Conservation (phyloP, 176 grass and related monocot species). For the Saccharum spontaneum region DNA sequence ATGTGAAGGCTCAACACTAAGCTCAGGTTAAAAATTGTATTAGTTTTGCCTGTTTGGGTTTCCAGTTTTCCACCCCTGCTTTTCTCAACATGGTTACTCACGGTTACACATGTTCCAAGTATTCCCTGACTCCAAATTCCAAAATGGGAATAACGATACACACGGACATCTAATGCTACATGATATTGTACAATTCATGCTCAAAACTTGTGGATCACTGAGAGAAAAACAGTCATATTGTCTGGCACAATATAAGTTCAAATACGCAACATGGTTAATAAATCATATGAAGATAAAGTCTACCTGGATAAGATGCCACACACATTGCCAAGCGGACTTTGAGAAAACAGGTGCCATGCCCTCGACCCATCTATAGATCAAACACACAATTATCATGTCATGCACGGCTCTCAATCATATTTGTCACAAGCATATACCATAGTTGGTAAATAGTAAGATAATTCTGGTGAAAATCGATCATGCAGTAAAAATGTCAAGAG, state of each 20-base stretch:
- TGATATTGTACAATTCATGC: slow-evolving; percentile 13
- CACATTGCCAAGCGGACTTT: slow-evolving; percentile 84
- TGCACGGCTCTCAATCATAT: slow-evolving; percentile 8
- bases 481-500: neutral
- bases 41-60: slow-evolving; percentile 2
- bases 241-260: neutral
- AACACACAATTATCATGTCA: slow-evolving; percentile 33
- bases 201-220: neutral
- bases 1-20: neutral
- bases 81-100: slow-evolving; percentile 7
- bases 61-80: neutral
- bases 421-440: neutral
- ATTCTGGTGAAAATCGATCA: slow-evolving; percentile 5
- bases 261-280: neutral
- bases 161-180: neutral
- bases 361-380: slow-evolving; percentile 81
- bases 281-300: slow-evolving; percentile 14
- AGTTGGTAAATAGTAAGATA: slow-evolving; percentile 3
- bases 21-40: neutral
- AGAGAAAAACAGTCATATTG: slow-evolving; percentile 3
- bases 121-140: neutral
- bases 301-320: slow-evolving; percentile 97
- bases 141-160: slow-evolving; percentile 3
- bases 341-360: slow-evolving; percentile 89
- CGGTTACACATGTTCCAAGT: slow-evolving; percentile 3